A percentile compares a stretch with the other conserved stretches of the same genome.
These are phyloP conservation scores for Fusarium anthophilum DNA, from an alignment of 2,329 filamentous ascomycete genomes.

Conservation along the genomic window DNA sequence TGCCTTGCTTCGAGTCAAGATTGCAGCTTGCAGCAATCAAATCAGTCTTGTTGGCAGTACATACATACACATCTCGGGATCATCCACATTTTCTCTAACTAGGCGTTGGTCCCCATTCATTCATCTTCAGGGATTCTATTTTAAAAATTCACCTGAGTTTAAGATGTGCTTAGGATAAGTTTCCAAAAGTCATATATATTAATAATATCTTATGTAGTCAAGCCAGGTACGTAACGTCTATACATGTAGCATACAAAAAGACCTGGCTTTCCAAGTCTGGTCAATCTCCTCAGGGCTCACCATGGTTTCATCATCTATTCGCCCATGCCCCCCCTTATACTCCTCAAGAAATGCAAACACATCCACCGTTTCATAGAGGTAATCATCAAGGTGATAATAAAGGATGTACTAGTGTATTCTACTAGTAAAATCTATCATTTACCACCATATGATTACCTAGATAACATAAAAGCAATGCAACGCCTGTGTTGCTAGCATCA, in stretches of 20 bases:
- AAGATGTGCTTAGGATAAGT: not conserved
- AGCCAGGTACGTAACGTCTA: not conserved
- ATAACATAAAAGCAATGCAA: not conserved
- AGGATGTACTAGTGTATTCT: not conserved
- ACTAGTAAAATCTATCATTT: slow-evolving; percentile 2
- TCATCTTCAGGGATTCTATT: not conserved
- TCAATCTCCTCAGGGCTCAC: not conserved
- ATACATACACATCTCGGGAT: not conserved
- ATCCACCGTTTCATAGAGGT: not conserved
- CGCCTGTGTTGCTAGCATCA: not conserved
- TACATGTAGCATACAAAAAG: not conserved
- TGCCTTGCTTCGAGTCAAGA: not conserved
- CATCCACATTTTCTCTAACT: not conserved
- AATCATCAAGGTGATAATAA: not conserved
- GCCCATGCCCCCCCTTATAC: not conserved
- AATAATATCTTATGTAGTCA: not conserved
- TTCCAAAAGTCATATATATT: not conserved
- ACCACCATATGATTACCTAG: not conserved
- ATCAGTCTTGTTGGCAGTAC: not conserved
- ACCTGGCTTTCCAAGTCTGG: not conserved
- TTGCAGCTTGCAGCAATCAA: not conserved
- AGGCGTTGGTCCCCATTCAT: not conserved
- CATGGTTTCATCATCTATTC: not conserved
- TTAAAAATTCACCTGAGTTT: not conserved
- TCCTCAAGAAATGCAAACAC: not conserved